Evolutionary conservation across 768 basidiomycete species (phyloP).

Genomic region (Myochromella boudieri): DNA sequence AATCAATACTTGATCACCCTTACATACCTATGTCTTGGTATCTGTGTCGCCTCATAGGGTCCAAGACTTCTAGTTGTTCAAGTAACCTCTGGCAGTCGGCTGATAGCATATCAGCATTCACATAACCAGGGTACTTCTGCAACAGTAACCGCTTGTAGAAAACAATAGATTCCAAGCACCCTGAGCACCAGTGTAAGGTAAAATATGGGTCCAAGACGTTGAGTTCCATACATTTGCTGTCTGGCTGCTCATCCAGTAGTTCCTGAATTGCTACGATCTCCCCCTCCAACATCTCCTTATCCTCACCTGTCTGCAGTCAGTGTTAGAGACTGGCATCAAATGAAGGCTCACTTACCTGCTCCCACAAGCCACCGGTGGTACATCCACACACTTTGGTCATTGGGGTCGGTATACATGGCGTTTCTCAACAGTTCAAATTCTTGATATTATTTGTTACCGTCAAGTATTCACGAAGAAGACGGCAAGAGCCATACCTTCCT

Average conservation of each 20-base stretch:
- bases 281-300: slow-evolving; percentile 55
- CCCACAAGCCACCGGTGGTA: slow-evolving; percentile 98
- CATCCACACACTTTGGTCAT: slow-evolving; percentile 96
- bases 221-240: slow-evolving; percentile 77
- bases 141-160: slow-evolving; percentile 77
- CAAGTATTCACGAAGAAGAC: not conserved
- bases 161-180: slow-evolving; percentile 93
- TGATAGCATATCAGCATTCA: slow-evolving; percentile 3
- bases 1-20: not conserved
- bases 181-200: slow-evolving; percentile 37
- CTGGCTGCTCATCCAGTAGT: slow-evolving; percentile 83
- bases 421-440: slow-evolving; percentile 93
- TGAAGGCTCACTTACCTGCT: slow-evolving; percentile 46
- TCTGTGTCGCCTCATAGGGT: slow-evolving; percentile 62
- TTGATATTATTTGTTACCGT: slow-evolving; percentile 26
- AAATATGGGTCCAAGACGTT: not conserved
- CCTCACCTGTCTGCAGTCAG: slow-evolving; percentile 46
- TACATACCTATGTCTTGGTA: slow-evolving; percentile 68
- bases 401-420: slow-evolving; percentile 95
- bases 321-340: slow-evolving; percentile 1
- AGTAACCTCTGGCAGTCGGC: slow-evolving; percentile 45
- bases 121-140: slow-evolving; percentile 35
- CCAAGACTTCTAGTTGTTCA: slow-evolving; percentile 40
- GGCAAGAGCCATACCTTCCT: slow-evolving; percentile 54
- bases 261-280: slow-evolving; percentile 84